phyloP scores from a whole-genome alignment of 2,329 filamentous ascomycete species.

The Trichoderma polysporum region DNA sequence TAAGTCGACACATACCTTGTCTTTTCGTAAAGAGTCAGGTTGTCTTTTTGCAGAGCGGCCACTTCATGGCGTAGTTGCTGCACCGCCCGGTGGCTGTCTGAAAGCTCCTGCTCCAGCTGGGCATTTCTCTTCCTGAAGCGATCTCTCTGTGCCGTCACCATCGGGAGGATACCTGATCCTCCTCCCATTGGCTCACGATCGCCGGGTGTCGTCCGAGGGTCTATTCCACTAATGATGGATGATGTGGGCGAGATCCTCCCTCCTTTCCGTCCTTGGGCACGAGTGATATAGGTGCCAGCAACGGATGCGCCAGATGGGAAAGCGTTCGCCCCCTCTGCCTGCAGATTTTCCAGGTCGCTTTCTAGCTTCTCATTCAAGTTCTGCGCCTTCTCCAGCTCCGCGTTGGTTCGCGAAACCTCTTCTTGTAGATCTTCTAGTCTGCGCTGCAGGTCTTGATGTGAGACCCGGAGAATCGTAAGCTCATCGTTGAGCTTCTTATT shows the following conservation, averaged over 20 bases:
- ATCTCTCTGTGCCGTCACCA: constrained; percentile 97
- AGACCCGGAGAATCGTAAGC: constrained; percentile 86
- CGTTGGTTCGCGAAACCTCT: constrained; percentile 77
- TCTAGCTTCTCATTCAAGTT: constrained; percentile 86
- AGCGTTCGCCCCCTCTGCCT: constrained; percentile 78
- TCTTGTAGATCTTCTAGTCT: constrained; percentile 79
- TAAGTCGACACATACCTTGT: constrained; percentile 95
- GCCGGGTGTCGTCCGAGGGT: constrained; percentile 56
- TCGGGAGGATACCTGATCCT: constrained; percentile 87
- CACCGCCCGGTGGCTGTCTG: constrained; percentile 76
- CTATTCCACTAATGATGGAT: constrained; percentile 97
- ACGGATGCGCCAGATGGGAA: constrained; percentile 91
- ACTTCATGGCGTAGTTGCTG: constrained; percentile 88
- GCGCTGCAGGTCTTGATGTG: constrained; percentile 85
- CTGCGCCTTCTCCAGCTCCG: constrained; percentile 81
- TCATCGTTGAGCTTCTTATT: constrained; percentile 98
- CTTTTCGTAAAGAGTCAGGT: constrained; percentile 95
- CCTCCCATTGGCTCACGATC: constrained; percentile 66
- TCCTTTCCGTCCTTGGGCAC: constrained; percentile 63
- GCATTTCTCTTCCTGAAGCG: constrained; percentile 96
- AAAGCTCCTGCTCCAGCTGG: constrained; percentile 86
- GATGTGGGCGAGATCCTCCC: constrained; percentile 83
- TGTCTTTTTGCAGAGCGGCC: constrained; percentile 90
- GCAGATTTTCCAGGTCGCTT: constrained; percentile 83
- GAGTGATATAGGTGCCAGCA: constrained; percentile 80